Evolutionary conservation across 2,329 filamentous ascomycete genomes (phyloP).

Genomic region (Fusarium sp.): DNA sequence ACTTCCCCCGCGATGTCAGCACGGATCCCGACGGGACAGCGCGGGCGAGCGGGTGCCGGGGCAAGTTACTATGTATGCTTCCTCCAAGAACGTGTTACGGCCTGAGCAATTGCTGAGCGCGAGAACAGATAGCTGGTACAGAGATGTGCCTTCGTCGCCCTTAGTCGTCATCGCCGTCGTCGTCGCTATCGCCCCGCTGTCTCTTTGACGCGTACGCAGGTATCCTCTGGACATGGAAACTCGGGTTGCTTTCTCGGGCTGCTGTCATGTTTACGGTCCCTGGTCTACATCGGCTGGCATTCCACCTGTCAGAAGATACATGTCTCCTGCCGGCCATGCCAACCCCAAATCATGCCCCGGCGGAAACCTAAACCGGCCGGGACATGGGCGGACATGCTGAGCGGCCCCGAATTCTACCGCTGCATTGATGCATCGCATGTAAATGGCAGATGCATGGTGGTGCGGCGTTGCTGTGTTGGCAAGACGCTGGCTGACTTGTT

Average conservation of each 20-base stretch:
- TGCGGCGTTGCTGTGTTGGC: constrained; percentile 31
- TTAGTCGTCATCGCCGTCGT: background rate
- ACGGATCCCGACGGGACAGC: constrained; percentile 41
- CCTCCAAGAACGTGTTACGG: background rate
- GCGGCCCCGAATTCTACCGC: constrained; percentile 32
- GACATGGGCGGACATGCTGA: constrained; percentile 7
- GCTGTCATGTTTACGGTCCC: background rate
- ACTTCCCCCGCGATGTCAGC: constrained; percentile 43
- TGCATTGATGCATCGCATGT: constrained; percentile 15
- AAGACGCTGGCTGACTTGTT: constrained; percentile 34
- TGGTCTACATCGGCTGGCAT: background rate
- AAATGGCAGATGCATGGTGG: constrained; percentile 19
- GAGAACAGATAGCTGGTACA: background rate
- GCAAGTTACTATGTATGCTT: background rate
- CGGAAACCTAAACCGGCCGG: constrained; percentile 16
- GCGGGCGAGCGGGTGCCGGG: constrained; percentile 43
- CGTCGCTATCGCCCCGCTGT: background rate
- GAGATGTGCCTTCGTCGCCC: background rate
- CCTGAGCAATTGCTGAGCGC: background rate
- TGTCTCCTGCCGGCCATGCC: constrained; percentile 2
- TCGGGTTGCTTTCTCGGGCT: background rate
- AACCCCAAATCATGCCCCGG: constrained; percentile 16
- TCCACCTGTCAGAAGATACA: background rate
- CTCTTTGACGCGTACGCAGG: background rate
- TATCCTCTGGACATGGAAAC: background rate